Evolutionary conservation across 2,329 filamentous ascomycete species (phyloP), one percentile per base, ranked within the genome.

Genomic region (Apiospora hydei): DNA sequence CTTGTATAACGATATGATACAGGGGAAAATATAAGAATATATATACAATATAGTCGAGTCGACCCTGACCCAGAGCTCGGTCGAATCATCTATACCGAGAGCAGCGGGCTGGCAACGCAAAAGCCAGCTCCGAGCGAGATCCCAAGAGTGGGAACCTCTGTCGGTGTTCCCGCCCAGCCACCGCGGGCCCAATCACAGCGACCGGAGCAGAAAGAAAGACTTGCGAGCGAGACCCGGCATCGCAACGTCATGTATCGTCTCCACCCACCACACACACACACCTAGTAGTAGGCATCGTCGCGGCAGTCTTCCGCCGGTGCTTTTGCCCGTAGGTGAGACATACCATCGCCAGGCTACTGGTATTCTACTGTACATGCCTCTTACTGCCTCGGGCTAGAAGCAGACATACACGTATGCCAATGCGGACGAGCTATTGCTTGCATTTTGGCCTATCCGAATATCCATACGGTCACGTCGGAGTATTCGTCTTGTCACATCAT

Each of bases 221-320:
- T 41, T 64, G 57, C 34, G 57, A 64, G 30, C 34, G 57, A 64
- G 57, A 41, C 57, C 57, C 57, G 57, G 30, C 30, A 64, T 64
- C 57, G 41, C 34, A 64, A 64, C 57, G 57, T 64, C 57, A 64
- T 64, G 57, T 64, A 64, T 41, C 41, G 57, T 64, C 57, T 11
- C 57, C 57, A 64, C 57, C 57, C 30, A 64, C 57, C 34, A 34
- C 34, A 38, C 34, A n/a, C 57, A 64, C 21, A n/a, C 57, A 64
- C 21, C 51, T 57, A 57, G n/a, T n/a, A n/a, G n/a, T n/a, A n/a
- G 51, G 51, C 51, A 21, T 61, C 53, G 53, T 61, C 53, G 53
- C 53, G 53, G 53, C 53, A 61, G 53, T 61, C 53, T 61, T 61
- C 53, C 53, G 53, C 53, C 53, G 18, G 26, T 61, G 26, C 14